Conservation (phyloP, 1,139 yeast species). For the Arxiozyma heterogenica region DNA sequence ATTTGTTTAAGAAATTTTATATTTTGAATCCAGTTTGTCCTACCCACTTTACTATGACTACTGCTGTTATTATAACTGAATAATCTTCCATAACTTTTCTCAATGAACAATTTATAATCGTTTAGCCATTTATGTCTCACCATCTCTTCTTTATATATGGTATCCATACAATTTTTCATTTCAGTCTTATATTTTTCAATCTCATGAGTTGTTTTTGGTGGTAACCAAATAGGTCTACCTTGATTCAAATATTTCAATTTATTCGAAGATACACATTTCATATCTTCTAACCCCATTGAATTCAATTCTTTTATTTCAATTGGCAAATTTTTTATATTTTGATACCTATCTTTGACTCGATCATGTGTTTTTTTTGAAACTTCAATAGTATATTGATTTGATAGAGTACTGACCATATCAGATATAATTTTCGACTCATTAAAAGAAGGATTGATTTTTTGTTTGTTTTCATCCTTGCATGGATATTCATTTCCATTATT, state of each 20-base stretch:
- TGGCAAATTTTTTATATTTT: constrained; percentile 32
- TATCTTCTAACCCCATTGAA: constrained; percentile 38
- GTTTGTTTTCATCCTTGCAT: neutral
- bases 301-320: constrained; percentile 29
- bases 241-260: constrained; percentile 35
- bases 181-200: constrained; percentile 35
- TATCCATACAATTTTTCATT: constrained; percentile 33
- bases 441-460: no score
- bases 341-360: constrained; percentile 32
- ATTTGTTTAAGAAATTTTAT: constrained; percentile 28
- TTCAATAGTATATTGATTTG: constrained; percentile 35
- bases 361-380: constrained; percentile 30
- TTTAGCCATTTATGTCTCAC: constrained; percentile 11
- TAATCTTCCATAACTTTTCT: constrained; percentile 23
- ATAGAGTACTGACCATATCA: constrained; percentile 34
- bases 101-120: neutral
- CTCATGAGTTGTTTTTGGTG: constrained; percentile 39
- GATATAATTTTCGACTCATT: constrained; percentile 27
- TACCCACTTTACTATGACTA: constrained; percentile 14
- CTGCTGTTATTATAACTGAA: no score
- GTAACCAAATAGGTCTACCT: constrained; percentile 43
- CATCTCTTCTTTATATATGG: constrained; percentile 27
- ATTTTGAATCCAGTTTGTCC: constrained; percentile 26
- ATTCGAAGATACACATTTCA: constrained; percentile 38
- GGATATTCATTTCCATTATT: constrained; percentile 7